Evolutionary conservation across 2,329 filamentous ascomycete species (phyloP), one percentile per base, ranked within the genome.

Genomic region (Arthrobotrys entomopaga): DNA sequence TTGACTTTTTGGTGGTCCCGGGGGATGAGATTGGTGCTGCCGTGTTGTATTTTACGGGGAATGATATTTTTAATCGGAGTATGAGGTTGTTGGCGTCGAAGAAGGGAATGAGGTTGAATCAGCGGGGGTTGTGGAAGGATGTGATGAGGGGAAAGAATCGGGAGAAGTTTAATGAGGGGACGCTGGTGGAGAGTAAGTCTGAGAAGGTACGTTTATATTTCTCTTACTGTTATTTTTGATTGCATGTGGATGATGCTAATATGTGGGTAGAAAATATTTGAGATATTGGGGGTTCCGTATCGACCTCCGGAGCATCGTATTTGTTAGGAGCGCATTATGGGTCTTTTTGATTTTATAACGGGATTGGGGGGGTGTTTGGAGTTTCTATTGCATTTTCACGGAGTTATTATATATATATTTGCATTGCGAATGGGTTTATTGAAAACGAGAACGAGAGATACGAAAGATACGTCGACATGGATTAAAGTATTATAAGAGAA

Each of bases 41-140:
- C 0, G 80, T 97, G 75, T 86, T 97, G n/a, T 97, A 97, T 80
- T 98, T 97, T 79, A 97, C 94, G 0, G 94, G 94, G 0, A 95
- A 97, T 77, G 93, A 97, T 80, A 90, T 97, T 38, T 97, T 97
- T 83, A 97, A 97, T 81, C 85, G 93, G 15, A 96, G 91, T 79
- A 87, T 97, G 80, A 84, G 94, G 76, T 82, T 96, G 15, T 81
- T 97, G 76, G 92, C 93, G 13, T 87, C 88, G 43, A 92, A 88
- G 81, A 95, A 91, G 82, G 87, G 88, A 0, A 93, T 96, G 91
- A 83, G 91, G 58, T 80, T 98, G 64, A 97, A 97, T 78, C 93
- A 97, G 81, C 84, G 86, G 29, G 94, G 93, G 0, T 80, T 98
- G 65, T 97, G 89, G 78, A 86, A 84, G 77, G 86, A 92, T 80